Conservation (phyloP, 306 rosid genomes). For the Crotalaria pallida region DNA sequence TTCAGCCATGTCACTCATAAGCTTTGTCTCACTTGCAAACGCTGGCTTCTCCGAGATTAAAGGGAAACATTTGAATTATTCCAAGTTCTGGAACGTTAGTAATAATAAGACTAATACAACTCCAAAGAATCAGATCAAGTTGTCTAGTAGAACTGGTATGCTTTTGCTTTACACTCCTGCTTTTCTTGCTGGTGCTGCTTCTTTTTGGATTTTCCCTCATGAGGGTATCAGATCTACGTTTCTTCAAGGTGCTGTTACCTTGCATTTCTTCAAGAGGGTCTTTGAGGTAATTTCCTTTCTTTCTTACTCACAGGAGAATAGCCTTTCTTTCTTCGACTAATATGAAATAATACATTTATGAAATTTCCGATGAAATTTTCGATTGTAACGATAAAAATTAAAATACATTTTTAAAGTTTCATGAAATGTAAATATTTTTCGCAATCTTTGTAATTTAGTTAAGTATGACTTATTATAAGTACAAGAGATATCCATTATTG, state of each 20-base stretch:
- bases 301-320: background rate
- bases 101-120: too few relatives aligned
- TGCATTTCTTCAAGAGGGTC: constrained; percentile 78
- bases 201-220: constrained; percentile 38
- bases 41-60: constrained; percentile 40
- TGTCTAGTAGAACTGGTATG: constrained; percentile 60
- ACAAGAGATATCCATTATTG: too few relatives aligned
- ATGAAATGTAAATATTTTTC: too few relatives aligned
- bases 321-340: too few relatives aligned
- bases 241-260: constrained; percentile 46
- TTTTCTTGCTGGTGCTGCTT: constrained; percentile 42
- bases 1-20: constrained; percentile 39
- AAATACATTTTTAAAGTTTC: too few relatives aligned
- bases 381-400: too few relatives aligned
- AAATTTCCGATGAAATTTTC: too few relatives aligned
- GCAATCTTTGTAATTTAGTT: too few relatives aligned
- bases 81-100: constrained; percentile 45
- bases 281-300: constrained; percentile 45
- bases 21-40: constrained; percentile 16
- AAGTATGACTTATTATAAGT: too few relatives aligned
- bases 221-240: constrained; percentile 30
- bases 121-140: background rate
- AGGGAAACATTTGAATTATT: constrained; percentile 65
- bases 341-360: too few relatives aligned
- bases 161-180: constrained; percentile 57